A percentile compares a stretch with the other conserved stretches of the same genome.
Conservation (phyloP, 139 green algal genomes). For the Asterochloris sp. region DNA sequence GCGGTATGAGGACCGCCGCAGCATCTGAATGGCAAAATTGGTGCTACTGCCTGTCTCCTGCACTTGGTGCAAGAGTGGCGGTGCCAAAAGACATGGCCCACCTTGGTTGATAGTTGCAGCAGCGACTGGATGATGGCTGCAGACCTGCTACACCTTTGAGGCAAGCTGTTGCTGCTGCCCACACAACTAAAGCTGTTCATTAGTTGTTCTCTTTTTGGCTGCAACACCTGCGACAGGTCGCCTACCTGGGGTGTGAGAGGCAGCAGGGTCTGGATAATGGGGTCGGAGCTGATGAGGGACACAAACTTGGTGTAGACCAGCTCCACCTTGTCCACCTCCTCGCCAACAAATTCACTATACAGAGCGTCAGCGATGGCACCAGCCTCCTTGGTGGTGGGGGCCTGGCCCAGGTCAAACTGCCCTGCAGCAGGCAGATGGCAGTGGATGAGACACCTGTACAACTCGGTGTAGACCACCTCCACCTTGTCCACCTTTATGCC, state of each 20-base stretch:
- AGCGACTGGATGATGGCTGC: no score
- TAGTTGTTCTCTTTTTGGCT: no score
- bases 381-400: slow-evolving; percentile 94
- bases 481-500: slow-evolving; percentile 94
- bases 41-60: no score
- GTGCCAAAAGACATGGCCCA: no score
- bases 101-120: no score
- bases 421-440: slow-evolving; percentile 35
- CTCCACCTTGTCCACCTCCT: slow-evolving; percentile 97
- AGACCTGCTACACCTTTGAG: no score
- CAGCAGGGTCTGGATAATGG: slow-evolving; percentile 94
- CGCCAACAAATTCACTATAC: slow-evolving; percentile 93
- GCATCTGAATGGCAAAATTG: no score
- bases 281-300: slow-evolving; percentile 88
- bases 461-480: slow-evolving; percentile 97
- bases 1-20: no score
- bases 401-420: slow-evolving; percentile 74
- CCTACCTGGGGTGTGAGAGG: slow-evolving; percentile 69
- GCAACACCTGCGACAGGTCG: neutral
- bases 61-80: no score
- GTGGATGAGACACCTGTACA: slow-evolving; percentile 29
- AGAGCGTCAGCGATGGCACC: slow-evolving; percentile 96
- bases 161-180: no score
- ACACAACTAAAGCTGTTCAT: no score
- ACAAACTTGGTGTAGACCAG: slow-evolving; percentile 99